Evolutionary conservation across 1,284 basidiomycete species (phyloP).

Genomic region (Veloboletus limbatus): DNA sequence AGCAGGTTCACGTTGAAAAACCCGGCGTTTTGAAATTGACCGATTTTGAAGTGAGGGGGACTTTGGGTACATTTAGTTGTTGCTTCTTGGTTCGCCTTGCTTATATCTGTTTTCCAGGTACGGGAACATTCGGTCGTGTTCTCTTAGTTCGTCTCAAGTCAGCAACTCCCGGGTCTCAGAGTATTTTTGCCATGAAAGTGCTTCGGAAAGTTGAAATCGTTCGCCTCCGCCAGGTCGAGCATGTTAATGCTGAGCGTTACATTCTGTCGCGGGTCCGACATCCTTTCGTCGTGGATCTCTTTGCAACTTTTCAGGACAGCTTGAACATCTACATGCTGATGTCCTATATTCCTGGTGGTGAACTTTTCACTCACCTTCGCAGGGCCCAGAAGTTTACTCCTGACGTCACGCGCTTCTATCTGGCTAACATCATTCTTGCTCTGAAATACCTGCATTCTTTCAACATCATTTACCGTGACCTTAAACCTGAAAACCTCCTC

Average conservation of each 20-base stretch:
- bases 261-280: constrained; percentile 87
- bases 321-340: constrained; percentile 98
- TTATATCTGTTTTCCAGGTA: constrained; percentile 51
- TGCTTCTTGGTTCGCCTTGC: constrained; percentile 2
- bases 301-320: constrained; percentile 95
- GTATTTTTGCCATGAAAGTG: constrained; percentile 91
- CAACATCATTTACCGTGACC: constrained; percentile 98
- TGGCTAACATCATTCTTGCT: constrained; percentile 94
- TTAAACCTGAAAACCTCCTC: constrained; percentile 97
- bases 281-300: constrained; percentile 83
- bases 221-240: constrained; percentile 94
- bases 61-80: constrained; percentile 53
- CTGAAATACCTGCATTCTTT: constrained; percentile 96
- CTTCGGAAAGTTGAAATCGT: constrained; percentile 92
- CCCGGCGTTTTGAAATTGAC: constrained; percentile 58
- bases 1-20: constrained; percentile 58
- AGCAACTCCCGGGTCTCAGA: constrained; percentile 47
- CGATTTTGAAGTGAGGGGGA: constrained; percentile 79
- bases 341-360: constrained; percentile 97
- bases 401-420: constrained; percentile 98
- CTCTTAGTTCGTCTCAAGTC: constrained; percentile 74
- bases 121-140: constrained; percentile 92
- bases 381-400: constrained; percentile 95
- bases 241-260: constrained; percentile 96
- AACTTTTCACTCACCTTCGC: constrained; percentile 92